Evolutionary conservation across 1,284 basidiomycete genomes (phyloP), one percentile per base, ranked within the genome.

Genomic region (Neonothopanus nambi): DNA sequence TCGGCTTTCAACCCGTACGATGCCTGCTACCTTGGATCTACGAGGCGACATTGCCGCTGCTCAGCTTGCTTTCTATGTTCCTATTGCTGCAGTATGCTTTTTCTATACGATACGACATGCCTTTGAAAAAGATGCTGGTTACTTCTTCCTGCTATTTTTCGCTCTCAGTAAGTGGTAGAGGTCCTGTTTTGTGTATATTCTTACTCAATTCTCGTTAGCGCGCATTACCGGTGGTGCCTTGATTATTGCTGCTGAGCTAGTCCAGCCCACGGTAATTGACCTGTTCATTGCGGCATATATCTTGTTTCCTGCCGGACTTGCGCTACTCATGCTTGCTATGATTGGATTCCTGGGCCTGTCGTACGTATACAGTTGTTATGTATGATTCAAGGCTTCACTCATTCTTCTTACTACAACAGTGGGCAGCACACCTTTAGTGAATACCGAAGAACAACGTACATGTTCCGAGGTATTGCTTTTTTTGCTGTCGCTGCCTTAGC

Each of bases 291-390:
- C 79, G 23, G 78, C 79, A 40, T 77, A 76, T 58, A 76, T 79
- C 36, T 66, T 87, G n/a, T 80, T 85, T 60, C 69, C 75, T 17
- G 73, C 78, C 33, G 85, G 79, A 15, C 59, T 86, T 5, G 77
- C 77, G 1, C 71, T 79, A 0, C 66, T 88, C 15, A 63, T 86
- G 46, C 61, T 84, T 33, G 74, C 81, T 3, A 77, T 81, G 0
- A 62, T 86, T 24, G 84, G 84, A 3, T 79, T 87, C 60, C 62
- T 87, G 46, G 77, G 79, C 48, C 78, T 81, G 57, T 76, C 79
- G 85, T 86, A 70, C 59, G 84, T 74, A 20, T 20, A 53, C 33
- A 50, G n/a, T 17, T 17, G n/a, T n/a, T n/a, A n/a, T n/a, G n/a
- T n/a, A 17, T 28, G n/a, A 2, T 46, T 41, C 37, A n/a, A n/a